phyloP scores from a whole-genome alignment of 192 early-diverging fungal species.

The Coemansia reversa region DNA sequence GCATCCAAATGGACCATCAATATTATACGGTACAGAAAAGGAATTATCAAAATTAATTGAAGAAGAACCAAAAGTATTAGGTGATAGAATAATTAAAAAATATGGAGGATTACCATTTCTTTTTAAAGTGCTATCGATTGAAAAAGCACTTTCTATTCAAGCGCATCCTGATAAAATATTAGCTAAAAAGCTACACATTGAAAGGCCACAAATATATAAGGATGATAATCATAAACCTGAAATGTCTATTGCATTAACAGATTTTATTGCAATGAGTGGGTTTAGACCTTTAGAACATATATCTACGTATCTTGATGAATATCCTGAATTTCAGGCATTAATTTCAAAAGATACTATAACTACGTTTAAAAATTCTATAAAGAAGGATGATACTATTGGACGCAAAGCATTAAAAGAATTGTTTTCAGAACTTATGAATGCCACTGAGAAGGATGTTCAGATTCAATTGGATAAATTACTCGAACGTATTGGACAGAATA shows the following conservation, averaged over 20 bases:
- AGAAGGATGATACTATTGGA: conserved; percentile 20
- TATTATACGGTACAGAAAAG: conserved; percentile 47
- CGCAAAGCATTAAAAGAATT: conserved; percentile 54
- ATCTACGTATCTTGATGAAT: conserved; percentile 57
- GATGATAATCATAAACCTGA: conserved; percentile 94
- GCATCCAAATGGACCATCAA: conserved; percentile 87
- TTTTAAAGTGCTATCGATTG: conserved; percentile 91
- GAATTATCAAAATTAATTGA: conserved; percentile 57
- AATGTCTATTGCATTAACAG: conserved; percentile 95
- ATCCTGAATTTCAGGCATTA: conserved; percentile 77
- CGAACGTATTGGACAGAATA: conserved; percentile 36
- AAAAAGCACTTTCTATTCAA: conserved; percentile 93
- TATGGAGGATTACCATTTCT: conserved; percentile 90
- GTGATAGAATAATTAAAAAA: conserved; percentile 54
- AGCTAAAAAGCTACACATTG: conserved; percentile 68
- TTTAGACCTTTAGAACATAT: conserved; percentile 88
- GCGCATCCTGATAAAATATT: conserved; percentile 94
- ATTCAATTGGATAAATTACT: conserved; percentile 60
- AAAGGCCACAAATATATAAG: conserved; percentile 86
- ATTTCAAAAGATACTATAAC: conserved; percentile 57
- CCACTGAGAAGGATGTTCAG: conserved; percentile 49
- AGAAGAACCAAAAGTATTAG: conserved; percentile 58
- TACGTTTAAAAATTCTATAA: conserved; percentile 24
- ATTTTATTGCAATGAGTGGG: conserved; percentile 92
- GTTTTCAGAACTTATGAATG: conserved; percentile 65